These are phyloP conservation scores for Wickerhamiella kurtzmanii DNA, from an alignment of 805 yeast genomes.

Conservation along the genomic window DNA sequence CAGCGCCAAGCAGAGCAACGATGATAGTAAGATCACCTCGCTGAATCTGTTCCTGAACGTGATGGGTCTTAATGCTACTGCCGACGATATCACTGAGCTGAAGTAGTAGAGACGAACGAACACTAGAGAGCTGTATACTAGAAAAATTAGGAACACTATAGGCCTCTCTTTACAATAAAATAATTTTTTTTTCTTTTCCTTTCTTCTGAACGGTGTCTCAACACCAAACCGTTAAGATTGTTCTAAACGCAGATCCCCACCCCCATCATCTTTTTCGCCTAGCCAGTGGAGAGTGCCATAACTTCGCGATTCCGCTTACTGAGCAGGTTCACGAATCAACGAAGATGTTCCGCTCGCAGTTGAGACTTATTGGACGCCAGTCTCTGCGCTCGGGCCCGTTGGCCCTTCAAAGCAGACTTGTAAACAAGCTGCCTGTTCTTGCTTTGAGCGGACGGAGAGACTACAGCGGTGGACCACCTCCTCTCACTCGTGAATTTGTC, in stretches of 20 bases:
- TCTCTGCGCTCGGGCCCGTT: not conserved
- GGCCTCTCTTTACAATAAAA: too few species aligned
- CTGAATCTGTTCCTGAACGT: conserved; percentile 87
- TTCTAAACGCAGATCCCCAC: not conserved
- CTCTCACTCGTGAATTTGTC: conserved; percentile 61
- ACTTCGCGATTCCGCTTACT: not conserved
- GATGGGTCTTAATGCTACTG: conserved; percentile 89
- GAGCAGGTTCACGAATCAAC: not conserved
- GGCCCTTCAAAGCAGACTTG: not conserved
- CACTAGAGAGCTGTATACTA: too few species aligned
- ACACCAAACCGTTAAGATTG: too few species aligned
- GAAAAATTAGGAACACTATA: too few species aligned
- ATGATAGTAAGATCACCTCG: conserved; percentile 52
- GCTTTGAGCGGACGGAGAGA: not conserved
- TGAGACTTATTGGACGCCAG: not conserved
- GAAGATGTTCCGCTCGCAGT: not conserved
- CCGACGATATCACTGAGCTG: conserved; percentile 74
- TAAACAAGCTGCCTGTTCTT: not conserved
- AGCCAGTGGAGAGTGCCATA: too few species aligned
- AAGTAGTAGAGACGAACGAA: too few species aligned
- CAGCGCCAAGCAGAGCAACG: conserved; percentile 45
- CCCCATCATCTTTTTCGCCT: not conserved
- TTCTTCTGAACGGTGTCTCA: too few species aligned
- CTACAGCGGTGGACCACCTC: conserved; percentile 34
- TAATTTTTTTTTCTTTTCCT: too few species aligned